Base-by-base conservation (phyloP, 257 asterid genomes). In the Prunella vulgaris region DNA sequence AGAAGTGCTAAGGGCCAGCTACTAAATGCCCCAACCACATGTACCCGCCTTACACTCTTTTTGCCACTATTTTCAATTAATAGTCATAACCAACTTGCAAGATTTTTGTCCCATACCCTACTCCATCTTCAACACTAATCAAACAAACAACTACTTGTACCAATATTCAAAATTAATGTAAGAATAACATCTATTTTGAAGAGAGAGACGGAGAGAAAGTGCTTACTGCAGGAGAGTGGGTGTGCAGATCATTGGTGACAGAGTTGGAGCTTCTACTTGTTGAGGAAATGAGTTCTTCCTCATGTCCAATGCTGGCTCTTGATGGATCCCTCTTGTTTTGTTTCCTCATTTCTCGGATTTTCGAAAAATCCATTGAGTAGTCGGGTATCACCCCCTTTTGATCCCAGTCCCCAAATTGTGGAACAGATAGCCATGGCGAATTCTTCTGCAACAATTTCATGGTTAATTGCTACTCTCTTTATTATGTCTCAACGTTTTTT, bases 331-430 rank as follows among this genome's bases (percentile, higher is more conserved):
- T 76, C 82, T 85, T 85, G 82, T 83, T 79, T 59, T 85, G 88
- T 51, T 83, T 85, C 70, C 91, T 73, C 87, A 78, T 83, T 74
- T 85, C 88, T 75, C 90, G 69, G 56, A 85, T 85, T 58, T 83
- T 83, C 0, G 88, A 60, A 78, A 85, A 85, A 66, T 85, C 90
- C 88, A 85, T 52, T 0, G 90, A 85, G 82, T 85, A 83, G 14
- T 85, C 85, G 0, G 90, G 90, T 71, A 83, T 24, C 3, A 24
- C 74, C 2, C 90, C 90, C 75, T 85, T 85, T 35, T 80, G 84
- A 60, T 85, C 88, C 90, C 90, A 85, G 18, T 83, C 90, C 22
- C 90, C 90, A 46, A 85, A 85, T 38, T 83, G 86, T 7, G 90
- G 90, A 22, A 85, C 88, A 15, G 87, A 84, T 30, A 84, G 76